Evolutionary conservation across 2,329 filamentous ascomycete species (phyloP), one percentile per base, ranked within the genome.

Genomic region (Pyrenochaeta sp.): DNA sequence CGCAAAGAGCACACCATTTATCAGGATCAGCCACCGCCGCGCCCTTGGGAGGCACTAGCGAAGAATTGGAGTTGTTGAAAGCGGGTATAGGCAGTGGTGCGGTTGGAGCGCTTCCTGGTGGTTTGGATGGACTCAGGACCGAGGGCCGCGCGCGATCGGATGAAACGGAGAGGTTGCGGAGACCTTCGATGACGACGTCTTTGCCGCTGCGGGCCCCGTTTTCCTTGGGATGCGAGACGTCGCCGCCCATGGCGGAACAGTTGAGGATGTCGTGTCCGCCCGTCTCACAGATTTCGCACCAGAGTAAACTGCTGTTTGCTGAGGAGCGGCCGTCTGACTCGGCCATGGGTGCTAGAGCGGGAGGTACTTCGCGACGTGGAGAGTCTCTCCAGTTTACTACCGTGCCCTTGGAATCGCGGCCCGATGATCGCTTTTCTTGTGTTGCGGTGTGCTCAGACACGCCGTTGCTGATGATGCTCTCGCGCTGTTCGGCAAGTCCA

Each of bases 1-100:
- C 95, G 76, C 95, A 99, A 44, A 98, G 83, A 15, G 95, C 95
- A 78, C 95, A 99, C 95, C 95, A 99, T 80, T 97, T 97, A 61
- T 90, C 86, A 53, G 89, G 87, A 71, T 98, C 92, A 15, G 73
- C 73, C 22, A 73, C 70, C 9, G 63, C 65, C 15, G 65, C 69
- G 34, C 69, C 74, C 65, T 77, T 77, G 25, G 66, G 69, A 30
- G 74, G 72, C 5, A 77, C 76, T 6, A 77, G 69, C 6, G 63
- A 65, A 1, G 71, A 61, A 48, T 69, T 69, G 43, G 68, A 69
- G 10, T 66, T 47, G 51, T 71, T 68, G 56, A 72, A 72, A 5
- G 64, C 50, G 12, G 77, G 77, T 30, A 67, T 72, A 1, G 77
- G 77, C 5, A 78, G 64, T 30, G 76, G 73, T 0, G 69, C 70